Percentiles rank a stretch among this genome's conserved stretches.
phyloP scores from a whole-genome alignment of 345 rosid species.

The Cardamine occulta region DNA sequence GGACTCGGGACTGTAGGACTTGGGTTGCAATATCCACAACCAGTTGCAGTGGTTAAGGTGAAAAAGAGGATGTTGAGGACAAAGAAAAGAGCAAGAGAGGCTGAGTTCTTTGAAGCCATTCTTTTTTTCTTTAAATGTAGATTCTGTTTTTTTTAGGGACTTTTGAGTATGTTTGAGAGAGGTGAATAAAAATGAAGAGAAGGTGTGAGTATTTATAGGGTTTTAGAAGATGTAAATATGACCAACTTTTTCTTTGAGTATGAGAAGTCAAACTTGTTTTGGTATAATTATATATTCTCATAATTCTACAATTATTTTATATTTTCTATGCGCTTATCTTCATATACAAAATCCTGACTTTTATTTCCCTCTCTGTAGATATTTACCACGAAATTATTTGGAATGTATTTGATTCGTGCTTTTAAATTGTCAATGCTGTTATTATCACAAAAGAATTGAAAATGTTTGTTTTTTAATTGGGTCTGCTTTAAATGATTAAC shows the following conservation, averaged over 20 bases:
- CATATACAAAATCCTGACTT: background rate
- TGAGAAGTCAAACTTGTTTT: background rate
- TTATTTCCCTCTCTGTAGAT: background rate
- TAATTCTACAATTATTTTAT: background rate
- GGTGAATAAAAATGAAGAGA: slow-evolving; percentile 5
- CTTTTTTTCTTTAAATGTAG: too few relatives aligned
- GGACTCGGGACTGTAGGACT: background rate
- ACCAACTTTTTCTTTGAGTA: background rate
- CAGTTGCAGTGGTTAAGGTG: slow-evolving; percentile 20
- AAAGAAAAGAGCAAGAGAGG: slow-evolving; percentile 22
- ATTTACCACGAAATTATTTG: background rate
- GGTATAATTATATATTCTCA: background rate
- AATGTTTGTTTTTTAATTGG: background rate
- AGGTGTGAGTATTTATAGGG: slow-evolving; percentile 5
- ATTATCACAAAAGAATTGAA: background rate
- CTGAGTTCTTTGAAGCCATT: slow-evolving; percentile 31
- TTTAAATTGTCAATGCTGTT: slow-evolving; percentile 24
- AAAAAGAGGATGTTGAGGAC: slow-evolving; percentile 35
- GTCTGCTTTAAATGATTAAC: background rate
- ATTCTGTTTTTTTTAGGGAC: background rate
- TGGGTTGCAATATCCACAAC: slow-evolving; percentile 14
- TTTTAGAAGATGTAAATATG: background rate
- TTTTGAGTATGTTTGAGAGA: background rate
- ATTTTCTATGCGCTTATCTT: background rate
- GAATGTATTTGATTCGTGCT: background rate